These are phyloP conservation scores for Zarea fungicola DNA, from an alignment of 2,329 filamentous ascomycete species.

Conservation along the genomic window DNA sequence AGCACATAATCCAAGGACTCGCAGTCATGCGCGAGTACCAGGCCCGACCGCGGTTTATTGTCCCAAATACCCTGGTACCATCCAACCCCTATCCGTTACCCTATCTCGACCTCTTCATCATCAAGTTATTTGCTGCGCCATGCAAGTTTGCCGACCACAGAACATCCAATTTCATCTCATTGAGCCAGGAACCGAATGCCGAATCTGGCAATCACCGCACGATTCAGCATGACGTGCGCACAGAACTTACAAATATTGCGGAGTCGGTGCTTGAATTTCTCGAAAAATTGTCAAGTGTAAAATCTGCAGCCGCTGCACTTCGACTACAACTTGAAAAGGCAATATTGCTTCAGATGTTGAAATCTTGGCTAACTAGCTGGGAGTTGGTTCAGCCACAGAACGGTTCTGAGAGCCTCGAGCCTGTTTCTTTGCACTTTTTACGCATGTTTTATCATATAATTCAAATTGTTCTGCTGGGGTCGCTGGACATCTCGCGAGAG, in stretches of 20 bases:
- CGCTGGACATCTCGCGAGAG: background rate
- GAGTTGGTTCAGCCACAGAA: conserved; percentile 10
- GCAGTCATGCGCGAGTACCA: conserved; percentile 38
- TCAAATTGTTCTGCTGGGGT: background rate
- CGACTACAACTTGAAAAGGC: background rate
- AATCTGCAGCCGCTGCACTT: background rate
- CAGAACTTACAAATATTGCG: conserved; percentile 29
- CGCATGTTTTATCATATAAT: background rate
- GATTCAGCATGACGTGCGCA: conserved; percentile 33
- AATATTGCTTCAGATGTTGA: background rate
- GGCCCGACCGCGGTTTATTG: conserved; percentile 29
- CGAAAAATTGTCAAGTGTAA: background rate
- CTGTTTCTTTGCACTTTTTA: background rate
- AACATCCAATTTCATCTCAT: conserved; percentile 14
- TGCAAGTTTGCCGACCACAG: conserved; percentile 34
- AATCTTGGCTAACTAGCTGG: background rate
- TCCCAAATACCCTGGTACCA: conserved; percentile 24
- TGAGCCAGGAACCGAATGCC: conserved; percentile 19
- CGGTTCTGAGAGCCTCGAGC: background rate
- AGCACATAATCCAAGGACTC: conserved; percentile 38
- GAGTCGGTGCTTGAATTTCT: conserved; percentile 29
- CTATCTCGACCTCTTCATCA: conserved; percentile 35
- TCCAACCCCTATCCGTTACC: conserved; percentile 30
- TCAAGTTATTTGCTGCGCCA: conserved; percentile 37
- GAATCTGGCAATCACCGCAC: conserved; percentile 22